These are phyloP conservation scores for Rhytidhysteron rufulum DNA, from an alignment of 2,329 filamentous ascomycete genomes.

Conservation along the genomic window DNA sequence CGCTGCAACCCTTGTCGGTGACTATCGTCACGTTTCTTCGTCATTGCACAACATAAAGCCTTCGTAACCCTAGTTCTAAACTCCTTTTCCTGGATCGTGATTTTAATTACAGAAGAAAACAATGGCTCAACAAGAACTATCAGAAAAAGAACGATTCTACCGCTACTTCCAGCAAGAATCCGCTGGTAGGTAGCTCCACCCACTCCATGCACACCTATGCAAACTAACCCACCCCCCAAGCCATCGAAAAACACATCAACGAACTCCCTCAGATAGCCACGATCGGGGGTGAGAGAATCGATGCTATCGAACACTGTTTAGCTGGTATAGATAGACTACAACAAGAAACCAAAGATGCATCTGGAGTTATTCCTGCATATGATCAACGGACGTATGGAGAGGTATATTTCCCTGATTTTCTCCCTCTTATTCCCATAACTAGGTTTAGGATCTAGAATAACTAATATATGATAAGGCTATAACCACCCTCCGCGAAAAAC, in stretches of 20 bases:
- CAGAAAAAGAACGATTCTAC: slow-evolving; percentile 75
- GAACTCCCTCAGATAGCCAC: slow-evolving; percentile 60
- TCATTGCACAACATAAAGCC: no score
- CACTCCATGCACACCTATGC: slow-evolving; percentile 1
- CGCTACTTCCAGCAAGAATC: slow-evolving; percentile 76
- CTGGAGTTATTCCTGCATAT: slow-evolving; percentile 78
- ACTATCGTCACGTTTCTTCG: no score
- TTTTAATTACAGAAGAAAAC: no score
- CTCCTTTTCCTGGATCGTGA: no score
- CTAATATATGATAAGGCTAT: slow-evolving; percentile 55
- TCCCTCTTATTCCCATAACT: not conserved
- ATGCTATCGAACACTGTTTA: slow-evolving; percentile 76
- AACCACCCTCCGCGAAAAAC: slow-evolving; percentile 74
- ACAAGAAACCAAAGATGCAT: slow-evolving; percentile 78
- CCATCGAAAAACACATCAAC: slow-evolving; percentile 71
- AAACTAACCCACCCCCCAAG: slow-evolving; percentile 62
- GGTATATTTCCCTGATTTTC: slow-evolving; percentile 44
- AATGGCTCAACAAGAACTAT: slow-evolving; percentile 7
- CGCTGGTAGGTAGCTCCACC: slow-evolving; percentile 50
- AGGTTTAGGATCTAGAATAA: not conserved
- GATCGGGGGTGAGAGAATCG: slow-evolving; percentile 69
- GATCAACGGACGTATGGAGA: slow-evolving; percentile 84
- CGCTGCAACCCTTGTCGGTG: no score
- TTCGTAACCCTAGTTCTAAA: no score
- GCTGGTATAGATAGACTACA: slow-evolving; percentile 76